Evolutionary conservation across 192 early-diverging fungal genomes (phyloP), one percentile per base, ranked within the genome.

Genomic region (Rhizophlyctis rosea): DNA sequence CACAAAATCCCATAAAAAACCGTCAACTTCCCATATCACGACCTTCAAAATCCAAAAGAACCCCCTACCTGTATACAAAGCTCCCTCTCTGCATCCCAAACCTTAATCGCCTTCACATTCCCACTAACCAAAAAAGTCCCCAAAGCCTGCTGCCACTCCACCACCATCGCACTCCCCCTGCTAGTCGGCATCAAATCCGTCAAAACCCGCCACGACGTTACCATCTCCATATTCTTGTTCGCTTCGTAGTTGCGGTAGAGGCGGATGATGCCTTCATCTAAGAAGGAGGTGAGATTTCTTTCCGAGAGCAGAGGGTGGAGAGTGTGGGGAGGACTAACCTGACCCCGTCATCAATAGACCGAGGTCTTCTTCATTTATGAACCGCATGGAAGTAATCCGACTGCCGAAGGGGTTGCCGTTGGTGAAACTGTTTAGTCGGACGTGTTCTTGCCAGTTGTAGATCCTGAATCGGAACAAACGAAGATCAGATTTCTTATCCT

Each of bases 321-420:
- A 23, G 48, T 4, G 9, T 0, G 27, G 47, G 14, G 27, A 1
- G 54, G 7, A 48, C 60, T n/a, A 74, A 90, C 90, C 86, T 66
- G 89, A 88, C n/a, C 84, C 91, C n/a, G 83, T 82, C 56, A 95
- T 67, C 60, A 98, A 76, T 76, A 93, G 72, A 27, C 90, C 84
- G 32, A 87, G 72, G 62, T 94, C 92, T 48, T 93, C 86, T 66
- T 96, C 94, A 71, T 98, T 98, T 27, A 98, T 84, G 59, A 94
- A 86, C 47, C 88, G 86, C 67, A 98, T 62, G 51, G 81, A 81
- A 1, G 89, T 85, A 34, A 95, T 86, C 5, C 82, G 68, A 57
- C 86, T 90, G 23, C 81, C 76, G 28, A 61, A 29, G 32, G 91
- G 88, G 51, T 91, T 90, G 7, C 75, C 65, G 57, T 90, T 91